Evolutionary conservation across 805 yeast genomes (phyloP).

Genomic region (Yarrowia alimentaria): DNA sequence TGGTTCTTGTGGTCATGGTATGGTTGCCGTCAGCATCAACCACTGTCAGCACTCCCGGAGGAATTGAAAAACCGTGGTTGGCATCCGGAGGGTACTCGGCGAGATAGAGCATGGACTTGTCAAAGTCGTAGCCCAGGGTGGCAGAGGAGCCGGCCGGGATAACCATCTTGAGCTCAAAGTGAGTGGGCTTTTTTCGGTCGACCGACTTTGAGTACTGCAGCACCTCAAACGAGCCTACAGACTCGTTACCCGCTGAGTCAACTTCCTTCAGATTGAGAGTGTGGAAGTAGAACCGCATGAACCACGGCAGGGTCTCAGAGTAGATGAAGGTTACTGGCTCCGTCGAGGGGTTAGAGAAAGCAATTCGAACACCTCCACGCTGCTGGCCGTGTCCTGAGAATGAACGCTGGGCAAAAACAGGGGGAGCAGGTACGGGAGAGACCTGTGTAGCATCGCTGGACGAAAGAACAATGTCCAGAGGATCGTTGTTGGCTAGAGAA

Average conservation of each 20-base stretch:
- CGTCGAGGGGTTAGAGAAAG: conserved; percentile 64
- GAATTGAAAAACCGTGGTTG: conserved; percentile 93
- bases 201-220: conserved; percentile 69
- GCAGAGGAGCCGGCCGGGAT: conserved; percentile 66
- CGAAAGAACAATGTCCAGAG: conserved; percentile 36
- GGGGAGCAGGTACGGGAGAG: conserved; percentile 49
- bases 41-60: conserved; percentile 79
- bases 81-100: conserved; percentile 99
- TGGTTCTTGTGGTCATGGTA: conserved; percentile 53
- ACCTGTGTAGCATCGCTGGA: conserved; percentile 50
- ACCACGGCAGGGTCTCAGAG: conserved; percentile 91
- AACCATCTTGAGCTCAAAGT: conserved; percentile 63
- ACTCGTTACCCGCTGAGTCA: conserved; percentile 26
- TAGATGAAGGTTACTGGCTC: conserved; percentile 54
- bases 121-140: conserved; percentile 72
- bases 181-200: conserved; percentile 79
- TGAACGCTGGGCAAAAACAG: conserved; percentile 75
- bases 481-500: conserved; percentile 6
- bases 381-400: conserved; percentile 91
- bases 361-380: conserved; percentile 81
- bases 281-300: conserved; percentile 75
- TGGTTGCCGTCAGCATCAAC: conserved; percentile 36
- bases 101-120: conserved; percentile 76
- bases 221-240: conserved; percentile 47
- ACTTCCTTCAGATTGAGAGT: conserved; percentile 48